These are phyloP conservation scores for Lipomyces starkeyi DNA, from an alignment of 805 yeast species.

Conservation along the genomic window DNA sequence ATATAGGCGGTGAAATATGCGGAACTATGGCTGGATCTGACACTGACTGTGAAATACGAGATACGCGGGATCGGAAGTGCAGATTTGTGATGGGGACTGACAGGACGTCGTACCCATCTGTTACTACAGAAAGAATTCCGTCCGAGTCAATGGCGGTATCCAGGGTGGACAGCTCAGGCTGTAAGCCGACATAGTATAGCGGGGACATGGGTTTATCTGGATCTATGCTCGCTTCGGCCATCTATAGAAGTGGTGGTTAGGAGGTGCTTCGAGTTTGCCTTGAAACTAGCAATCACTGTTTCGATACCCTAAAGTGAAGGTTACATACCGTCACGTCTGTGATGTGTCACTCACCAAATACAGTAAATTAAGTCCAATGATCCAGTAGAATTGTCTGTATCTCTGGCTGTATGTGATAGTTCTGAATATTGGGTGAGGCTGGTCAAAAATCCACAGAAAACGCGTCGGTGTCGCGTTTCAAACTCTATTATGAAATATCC, in stretches of 20 bases:
- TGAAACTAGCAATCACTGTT: too few relatives aligned
- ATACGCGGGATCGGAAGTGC: conserved; percentile 26
- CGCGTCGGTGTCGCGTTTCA: neutral
- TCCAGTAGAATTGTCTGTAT: neutral
- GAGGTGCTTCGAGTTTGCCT: neutral
- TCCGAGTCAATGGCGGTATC: conserved; percentile 15
- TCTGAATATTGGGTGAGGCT: neutral
- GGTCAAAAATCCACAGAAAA: too few relatives aligned
- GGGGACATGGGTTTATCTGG: neutral
- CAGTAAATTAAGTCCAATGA: neutral
- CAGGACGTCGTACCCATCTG: conserved; percentile 32
- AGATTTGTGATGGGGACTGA: conserved; percentile 28
- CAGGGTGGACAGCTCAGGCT: conserved; percentile 18
- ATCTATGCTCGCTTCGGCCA: neutral
- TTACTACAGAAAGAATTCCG: conserved; percentile 12
- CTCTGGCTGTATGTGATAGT: neutral
- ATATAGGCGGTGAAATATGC: conserved; percentile 21
- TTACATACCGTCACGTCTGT: neutral
- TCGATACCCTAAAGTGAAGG: too few relatives aligned
- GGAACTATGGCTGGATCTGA: neutral
- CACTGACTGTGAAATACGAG: conserved; percentile 1
- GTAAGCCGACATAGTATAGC: conserved; percentile 22
- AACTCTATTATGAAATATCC: neutral
- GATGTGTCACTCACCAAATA: neutral
- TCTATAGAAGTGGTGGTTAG: neutral